Percentiles rank a stretch among this genome's conserved stretches.
phyloP scores from a whole-genome alignment of 345 rosid species.

The sweet orange (Citrus sinensis) region DNA sequence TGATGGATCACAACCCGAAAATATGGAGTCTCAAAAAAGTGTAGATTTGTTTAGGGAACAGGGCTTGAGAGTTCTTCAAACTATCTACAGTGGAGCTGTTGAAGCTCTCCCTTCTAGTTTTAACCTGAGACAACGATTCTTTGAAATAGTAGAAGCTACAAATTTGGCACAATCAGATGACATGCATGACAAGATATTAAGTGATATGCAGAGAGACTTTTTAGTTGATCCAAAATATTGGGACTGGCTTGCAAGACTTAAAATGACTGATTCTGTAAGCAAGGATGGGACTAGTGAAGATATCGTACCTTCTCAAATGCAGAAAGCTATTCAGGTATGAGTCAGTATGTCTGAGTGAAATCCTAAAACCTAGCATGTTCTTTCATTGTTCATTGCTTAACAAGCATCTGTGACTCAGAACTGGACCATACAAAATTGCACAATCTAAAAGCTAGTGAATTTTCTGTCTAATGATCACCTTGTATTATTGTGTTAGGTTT shows the following conservation, averaged over 20 bases:
- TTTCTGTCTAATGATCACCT: background rate
- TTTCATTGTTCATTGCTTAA: background rate
- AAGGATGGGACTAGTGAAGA: conserved; percentile 23
- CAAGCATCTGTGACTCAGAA: background rate
- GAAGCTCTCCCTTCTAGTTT: conserved; percentile 72
- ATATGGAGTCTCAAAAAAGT: conserved; percentile 40
- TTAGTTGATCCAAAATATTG: conserved; percentile 62
- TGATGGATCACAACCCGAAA: conserved; percentile 34
- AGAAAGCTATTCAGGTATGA: conserved; percentile 68
- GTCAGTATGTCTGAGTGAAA: background rate
- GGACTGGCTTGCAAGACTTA: conserved; percentile 90
- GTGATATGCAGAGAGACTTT: conserved; percentile 80
- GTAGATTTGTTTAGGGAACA: conserved; percentile 57
- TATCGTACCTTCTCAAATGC: conserved; percentile 29
- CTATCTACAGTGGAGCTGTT: conserved; percentile 65
- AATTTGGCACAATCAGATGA: conserved; percentile 65
- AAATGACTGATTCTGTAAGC: conserved; percentile 34
- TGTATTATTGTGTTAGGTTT: conserved; percentile 42
- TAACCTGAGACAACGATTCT: conserved; percentile 59
- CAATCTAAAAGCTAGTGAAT: background rate
- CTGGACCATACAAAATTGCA: background rate
- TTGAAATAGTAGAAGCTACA: conserved; percentile 71
- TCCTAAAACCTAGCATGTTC: background rate
- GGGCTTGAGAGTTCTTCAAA: conserved; percentile 56
- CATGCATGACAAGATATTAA: conserved; percentile 50